Conservation (phyloP, 2,329 filamentous ascomycete genomes). For the Pyricularia grisea region DNA sequence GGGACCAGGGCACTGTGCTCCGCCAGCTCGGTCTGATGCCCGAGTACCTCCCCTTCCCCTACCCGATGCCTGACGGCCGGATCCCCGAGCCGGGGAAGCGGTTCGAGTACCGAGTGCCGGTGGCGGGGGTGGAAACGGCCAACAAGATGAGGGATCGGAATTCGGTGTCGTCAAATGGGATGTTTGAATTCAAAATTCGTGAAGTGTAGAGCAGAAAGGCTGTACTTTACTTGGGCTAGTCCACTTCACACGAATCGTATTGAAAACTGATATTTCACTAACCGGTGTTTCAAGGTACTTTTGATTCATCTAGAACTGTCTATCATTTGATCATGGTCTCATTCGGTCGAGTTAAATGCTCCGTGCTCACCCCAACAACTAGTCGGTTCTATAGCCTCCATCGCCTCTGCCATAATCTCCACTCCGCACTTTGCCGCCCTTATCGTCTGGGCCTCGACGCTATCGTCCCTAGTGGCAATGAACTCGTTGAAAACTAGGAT, state of each 20-base stretch:
- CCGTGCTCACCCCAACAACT: not conserved
- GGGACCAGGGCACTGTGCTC: constrained; percentile 58
- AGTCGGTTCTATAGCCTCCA: not conserved
- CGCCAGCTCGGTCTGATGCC: constrained; percentile 53
- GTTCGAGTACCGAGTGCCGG: constrained; percentile 51
- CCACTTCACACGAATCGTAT: not conserved
- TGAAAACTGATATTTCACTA: not conserved
- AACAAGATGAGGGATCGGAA: constrained; percentile 37
- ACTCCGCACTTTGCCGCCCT: constrained; percentile 1
- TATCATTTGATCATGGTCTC: too few species aligned
- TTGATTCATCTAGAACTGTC: too few species aligned
- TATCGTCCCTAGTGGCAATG: not conserved
- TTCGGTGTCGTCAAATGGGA: constrained; percentile 43
- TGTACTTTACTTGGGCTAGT: not conserved
- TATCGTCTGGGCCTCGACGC: not conserved
- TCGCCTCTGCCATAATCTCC: not conserved
- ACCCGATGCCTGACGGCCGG: constrained; percentile 32
- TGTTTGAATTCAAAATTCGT: constrained; percentile 31
- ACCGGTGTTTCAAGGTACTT: not conserved
- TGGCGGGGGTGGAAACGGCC: constrained; percentile 44
- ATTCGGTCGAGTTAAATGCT: not conserved
- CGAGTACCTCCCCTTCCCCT: constrained; percentile 55
- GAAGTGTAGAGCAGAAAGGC: constrained; percentile 8
- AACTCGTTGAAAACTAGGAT: not conserved
- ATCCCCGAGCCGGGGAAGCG: constrained; percentile 19